Conservation (phyloP, 2,329 filamentous ascomycete genomes). For the Monilinia aucupariae region DNA sequence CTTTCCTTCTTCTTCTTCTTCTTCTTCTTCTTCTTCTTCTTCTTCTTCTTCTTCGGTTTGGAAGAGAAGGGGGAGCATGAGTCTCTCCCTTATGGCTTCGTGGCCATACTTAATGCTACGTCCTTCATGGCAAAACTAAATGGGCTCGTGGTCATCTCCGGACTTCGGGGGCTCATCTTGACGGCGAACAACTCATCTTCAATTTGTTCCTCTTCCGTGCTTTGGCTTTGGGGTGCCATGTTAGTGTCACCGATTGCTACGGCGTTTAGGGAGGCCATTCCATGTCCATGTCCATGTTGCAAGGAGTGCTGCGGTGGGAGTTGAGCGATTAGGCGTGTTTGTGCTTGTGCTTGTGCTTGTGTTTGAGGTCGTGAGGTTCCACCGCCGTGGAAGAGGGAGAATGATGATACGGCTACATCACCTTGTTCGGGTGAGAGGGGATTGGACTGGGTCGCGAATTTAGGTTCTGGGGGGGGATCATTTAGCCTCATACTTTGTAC, state of each 20-base stretch:
- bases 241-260: constrained; percentile 35
- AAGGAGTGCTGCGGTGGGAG: constrained; percentile 27
- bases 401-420: constrained; percentile 58
- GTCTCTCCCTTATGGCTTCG: neutral
- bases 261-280: constrained; percentile 36
- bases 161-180: constrained; percentile 78
- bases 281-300: constrained; percentile 9
- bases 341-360: neutral
- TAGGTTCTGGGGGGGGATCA: constrained; percentile 27
- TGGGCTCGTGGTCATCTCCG: constrained; percentile 78
- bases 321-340: constrained; percentile 34
- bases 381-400: constrained; percentile 54
- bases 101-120: constrained; percentile 30
- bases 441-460: constrained; percentile 27
- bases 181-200: constrained; percentile 84
- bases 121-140: constrained; percentile 51
- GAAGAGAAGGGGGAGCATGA: too few species aligned
- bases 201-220: constrained; percentile 42
- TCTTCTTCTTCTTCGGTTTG: too few species aligned
- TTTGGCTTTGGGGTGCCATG: constrained; percentile 31
- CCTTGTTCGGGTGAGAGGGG: constrained; percentile 56
- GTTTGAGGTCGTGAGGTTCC: constrained; percentile 32
- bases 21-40: too few species aligned
- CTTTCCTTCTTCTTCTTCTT: too few species aligned
- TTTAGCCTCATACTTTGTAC: neutral